These are phyloP conservation scores for Cercospora zeae-maydis DNA, from an alignment of 2,329 filamentous ascomycete genomes.

Conservation along the genomic window DNA sequence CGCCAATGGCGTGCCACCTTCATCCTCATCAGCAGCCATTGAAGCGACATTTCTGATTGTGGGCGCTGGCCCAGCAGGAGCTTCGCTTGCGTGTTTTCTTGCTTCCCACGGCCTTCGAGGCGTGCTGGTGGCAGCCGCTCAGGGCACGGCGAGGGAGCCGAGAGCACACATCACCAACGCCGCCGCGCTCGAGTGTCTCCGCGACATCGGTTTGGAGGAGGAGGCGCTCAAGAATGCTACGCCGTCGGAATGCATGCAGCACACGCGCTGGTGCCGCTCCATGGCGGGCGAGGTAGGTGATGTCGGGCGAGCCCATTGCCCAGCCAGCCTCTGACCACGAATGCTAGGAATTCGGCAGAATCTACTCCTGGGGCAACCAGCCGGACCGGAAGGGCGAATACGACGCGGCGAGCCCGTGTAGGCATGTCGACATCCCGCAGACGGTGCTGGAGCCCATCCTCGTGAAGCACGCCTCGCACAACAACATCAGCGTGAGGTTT, in stretches of 20 bases:
- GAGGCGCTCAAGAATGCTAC: constrained; percentile 36
- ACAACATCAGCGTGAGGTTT: constrained; percentile 43
- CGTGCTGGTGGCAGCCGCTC: constrained; percentile 51
- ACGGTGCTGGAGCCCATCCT: constrained; percentile 45
- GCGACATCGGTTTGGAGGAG: constrained; percentile 45
- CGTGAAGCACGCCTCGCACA: constrained; percentile 37
- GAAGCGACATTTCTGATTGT: constrained; percentile 35
- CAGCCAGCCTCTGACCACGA: background rate
- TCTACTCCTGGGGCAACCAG: constrained; percentile 45
- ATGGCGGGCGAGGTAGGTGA: constrained; percentile 40
- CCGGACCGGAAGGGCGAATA: constrained; percentile 41
- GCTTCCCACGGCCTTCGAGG: constrained; percentile 44
- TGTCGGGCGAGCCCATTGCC: background rate
- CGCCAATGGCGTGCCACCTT: constrained; percentile 7
- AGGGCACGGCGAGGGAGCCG: constrained; percentile 54
- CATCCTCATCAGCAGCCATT: constrained; percentile 11
- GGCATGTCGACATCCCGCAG: constrained; percentile 44
- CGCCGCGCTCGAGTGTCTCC: constrained; percentile 50
- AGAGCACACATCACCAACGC: constrained; percentile 60
- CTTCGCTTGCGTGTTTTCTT: constrained; percentile 36
- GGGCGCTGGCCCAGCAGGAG: constrained; percentile 37
- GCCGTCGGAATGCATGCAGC: constrained; percentile 37
- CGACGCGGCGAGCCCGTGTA: constrained; percentile 42
- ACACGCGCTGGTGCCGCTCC: constrained; percentile 45
- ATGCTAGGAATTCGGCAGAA: constrained; percentile 40